Percentiles rank a stretch among this genome's conserved stretches.
Conservation (phyloP, 2,329 filamentous ascomycete species). For the Zopfia rhizophila region DNA sequence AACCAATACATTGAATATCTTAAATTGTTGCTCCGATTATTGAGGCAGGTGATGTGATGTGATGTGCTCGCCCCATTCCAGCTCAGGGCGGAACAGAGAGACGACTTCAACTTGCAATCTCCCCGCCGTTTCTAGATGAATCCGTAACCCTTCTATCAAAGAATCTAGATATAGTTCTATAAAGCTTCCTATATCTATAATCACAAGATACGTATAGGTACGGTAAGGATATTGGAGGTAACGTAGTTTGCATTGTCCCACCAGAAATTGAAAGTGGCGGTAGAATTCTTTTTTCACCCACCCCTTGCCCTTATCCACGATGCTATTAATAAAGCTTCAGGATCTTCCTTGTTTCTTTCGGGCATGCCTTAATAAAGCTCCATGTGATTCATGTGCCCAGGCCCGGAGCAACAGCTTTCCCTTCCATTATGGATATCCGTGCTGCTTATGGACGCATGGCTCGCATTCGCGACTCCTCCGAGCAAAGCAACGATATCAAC, state of each 20-base stretch:
- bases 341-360: constrained; percentile 5
- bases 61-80: no score
- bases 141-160: no score
- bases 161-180: no score
- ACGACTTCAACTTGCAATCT: no score
- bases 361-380: constrained; percentile 8
- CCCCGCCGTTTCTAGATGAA: no score
- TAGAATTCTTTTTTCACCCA: constrained; percentile 9
- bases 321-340: constrained; percentile 7
- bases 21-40: not conserved
- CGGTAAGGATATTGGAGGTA: no score
- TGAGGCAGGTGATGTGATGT: constrained; percentile 2
- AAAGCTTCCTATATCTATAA: no score
- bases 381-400: constrained; percentile 1
- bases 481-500: no score
- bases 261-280: no score
- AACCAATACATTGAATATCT: constrained; percentile 18
- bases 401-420: constrained; percentile 6
- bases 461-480: constrained; percentile 1
- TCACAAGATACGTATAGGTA: no score
- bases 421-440: constrained; percentile 2
- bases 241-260: no score
- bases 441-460: constrained; percentile 9
- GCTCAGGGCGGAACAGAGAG: no score
- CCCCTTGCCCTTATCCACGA: constrained; percentile 16